A percentile compares a stretch with the other conserved stretches of the same genome.
Conservation (phyloP, 2,329 filamentous ascomycete species). For the Pyricularia sp. region DNA sequence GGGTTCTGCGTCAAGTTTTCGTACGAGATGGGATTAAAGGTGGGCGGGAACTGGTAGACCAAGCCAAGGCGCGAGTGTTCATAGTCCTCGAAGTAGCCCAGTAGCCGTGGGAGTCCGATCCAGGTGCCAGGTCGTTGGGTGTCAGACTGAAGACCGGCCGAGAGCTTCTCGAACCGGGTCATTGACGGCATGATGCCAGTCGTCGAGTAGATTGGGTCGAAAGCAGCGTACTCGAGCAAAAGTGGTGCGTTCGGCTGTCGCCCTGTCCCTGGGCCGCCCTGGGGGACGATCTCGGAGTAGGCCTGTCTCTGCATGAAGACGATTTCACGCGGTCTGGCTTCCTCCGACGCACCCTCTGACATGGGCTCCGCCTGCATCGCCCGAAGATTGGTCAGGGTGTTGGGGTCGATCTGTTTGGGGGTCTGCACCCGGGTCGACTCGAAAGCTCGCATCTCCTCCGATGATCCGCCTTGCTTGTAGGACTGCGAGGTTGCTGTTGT, state of each 20-base stretch:
- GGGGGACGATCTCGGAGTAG: constrained; percentile 33
- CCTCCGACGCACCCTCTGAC: constrained; percentile 18
- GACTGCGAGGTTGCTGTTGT: constrained; percentile 24
- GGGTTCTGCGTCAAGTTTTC: constrained; percentile 36
- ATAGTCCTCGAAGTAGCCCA: constrained; percentile 65
- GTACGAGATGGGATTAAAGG: constrained; percentile 45
- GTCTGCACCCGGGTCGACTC: constrained; percentile 49
- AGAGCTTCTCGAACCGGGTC: constrained; percentile 51
- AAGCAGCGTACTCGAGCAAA: constrained; percentile 58
- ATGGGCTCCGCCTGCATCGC: constrained; percentile 25
- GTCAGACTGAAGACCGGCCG: constrained; percentile 41
- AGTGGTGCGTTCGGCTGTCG: constrained; percentile 40
- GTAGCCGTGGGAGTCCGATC: constrained; percentile 46
- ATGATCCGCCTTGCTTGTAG: constrained; percentile 21
- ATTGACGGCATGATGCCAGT: constrained; percentile 53
- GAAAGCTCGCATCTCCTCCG: constrained; percentile 37
- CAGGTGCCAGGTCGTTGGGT: constrained; percentile 41
- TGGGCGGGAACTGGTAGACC: constrained; percentile 59
- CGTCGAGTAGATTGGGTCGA: constrained; percentile 47
- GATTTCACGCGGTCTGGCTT: constrained; percentile 28
- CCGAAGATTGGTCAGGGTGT: constrained; percentile 34
- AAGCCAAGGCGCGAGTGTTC: constrained; percentile 57
- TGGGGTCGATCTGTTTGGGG: constrained; percentile 45
- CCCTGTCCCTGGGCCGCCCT: constrained; percentile 14
- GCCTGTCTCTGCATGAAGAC: constrained; percentile 38